Percentiles rank a stretch among this genome's conserved stretches.
Conservation (phyloP, 345 rosid species). For the Populus euphratica region DNA sequence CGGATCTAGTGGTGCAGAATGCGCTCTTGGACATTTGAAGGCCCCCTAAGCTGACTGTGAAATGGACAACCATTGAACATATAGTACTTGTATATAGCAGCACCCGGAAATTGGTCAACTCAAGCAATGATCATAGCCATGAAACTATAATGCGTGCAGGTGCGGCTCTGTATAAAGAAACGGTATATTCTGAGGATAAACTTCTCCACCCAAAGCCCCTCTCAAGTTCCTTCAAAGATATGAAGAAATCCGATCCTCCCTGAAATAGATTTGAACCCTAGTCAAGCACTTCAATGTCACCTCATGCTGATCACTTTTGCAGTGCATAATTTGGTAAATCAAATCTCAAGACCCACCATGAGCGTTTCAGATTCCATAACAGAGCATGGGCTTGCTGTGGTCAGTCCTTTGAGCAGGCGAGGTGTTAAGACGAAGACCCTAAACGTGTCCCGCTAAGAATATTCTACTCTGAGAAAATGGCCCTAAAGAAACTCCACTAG, state of each 20-base stretch:
- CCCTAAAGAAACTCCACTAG: background rate
- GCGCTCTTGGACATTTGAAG: background rate
- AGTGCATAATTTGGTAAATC: no score
- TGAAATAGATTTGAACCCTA: background rate
- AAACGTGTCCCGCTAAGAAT: slow-evolving; percentile 9
- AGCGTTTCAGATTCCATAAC: no score
- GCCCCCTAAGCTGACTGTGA: background rate
- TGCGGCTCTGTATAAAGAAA: background rate
- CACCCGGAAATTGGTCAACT: background rate
- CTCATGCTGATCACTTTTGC: background rate
- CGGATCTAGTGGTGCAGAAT: background rate
- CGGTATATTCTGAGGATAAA: slow-evolving; percentile 22
- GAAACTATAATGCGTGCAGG: background rate
- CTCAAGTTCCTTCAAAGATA: background rate
- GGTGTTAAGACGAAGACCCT: slow-evolving; percentile 26
- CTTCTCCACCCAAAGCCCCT: slow-evolving; percentile 7
- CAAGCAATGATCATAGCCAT: slow-evolving; percentile 5
- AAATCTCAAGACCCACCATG: no score
- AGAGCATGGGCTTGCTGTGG: no score
- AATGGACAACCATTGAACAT: background rate
- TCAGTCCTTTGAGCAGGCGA: background rate
- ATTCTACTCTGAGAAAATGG: slow-evolving; percentile 14
- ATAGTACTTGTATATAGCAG: background rate
- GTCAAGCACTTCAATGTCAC: background rate
- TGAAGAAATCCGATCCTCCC: background rate